phyloP scores from a whole-genome alignment of 2,329 filamentous ascomycete genomes.

The Pseudogymnoascus sp. region DNA sequence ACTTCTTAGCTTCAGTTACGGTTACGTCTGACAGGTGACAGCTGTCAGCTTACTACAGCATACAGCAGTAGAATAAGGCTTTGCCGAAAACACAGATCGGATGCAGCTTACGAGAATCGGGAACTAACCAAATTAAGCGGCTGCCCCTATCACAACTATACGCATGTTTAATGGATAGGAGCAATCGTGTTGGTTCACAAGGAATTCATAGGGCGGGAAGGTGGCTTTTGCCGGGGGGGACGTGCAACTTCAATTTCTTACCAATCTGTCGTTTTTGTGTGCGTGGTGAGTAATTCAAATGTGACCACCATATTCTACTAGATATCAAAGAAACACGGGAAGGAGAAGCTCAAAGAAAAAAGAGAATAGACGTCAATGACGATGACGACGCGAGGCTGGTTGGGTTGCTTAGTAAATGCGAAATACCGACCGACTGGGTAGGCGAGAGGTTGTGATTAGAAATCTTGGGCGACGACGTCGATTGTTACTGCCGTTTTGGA shows the following conservation, averaged over 20 bases:
- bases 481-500: background rate
- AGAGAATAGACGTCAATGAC: background rate
- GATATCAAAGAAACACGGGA: background rate
- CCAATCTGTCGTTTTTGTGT: background rate
- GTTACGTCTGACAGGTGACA: background rate
- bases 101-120: background rate
- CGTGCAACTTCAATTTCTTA: background rate
- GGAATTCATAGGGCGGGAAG: background rate
- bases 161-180: background rate
- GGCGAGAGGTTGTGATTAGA: background rate
- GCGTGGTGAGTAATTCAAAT: background rate
- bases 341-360: constrained; percentile 4
- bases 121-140: background rate
- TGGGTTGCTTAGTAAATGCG: background rate
- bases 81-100: background rate
- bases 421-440: background rate
- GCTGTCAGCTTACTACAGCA: background rate
- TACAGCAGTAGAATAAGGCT: background rate
- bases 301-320: background rate
- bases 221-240: background rate
- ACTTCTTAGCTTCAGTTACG: background rate
- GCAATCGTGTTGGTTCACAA: background rate
- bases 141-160: background rate
- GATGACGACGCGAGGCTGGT: background rate
- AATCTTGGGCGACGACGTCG: constrained; percentile 3